phyloP scores from a whole-genome alignment of 306 rosid species.

The Inga laurina region DNA sequence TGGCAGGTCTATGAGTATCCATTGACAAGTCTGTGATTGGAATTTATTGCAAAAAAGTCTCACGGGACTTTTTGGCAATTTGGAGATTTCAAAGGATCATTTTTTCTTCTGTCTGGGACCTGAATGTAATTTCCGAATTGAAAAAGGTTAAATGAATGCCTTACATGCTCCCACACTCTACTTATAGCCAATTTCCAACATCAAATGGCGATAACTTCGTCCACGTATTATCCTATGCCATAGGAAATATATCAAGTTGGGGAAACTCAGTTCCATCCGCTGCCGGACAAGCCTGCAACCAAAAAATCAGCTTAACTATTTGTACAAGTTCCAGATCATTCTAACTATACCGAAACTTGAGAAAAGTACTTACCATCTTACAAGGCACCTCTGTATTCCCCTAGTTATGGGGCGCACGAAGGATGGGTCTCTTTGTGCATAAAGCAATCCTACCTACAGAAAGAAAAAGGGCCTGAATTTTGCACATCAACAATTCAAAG shows the following conservation, averaged over 20 bases:
- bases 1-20: too few relatives aligned
- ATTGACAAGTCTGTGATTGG: too few relatives aligned
- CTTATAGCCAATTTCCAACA: conserved; percentile 77
- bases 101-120: too few relatives aligned
- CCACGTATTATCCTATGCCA: conserved; percentile 86
- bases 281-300: conserved; percentile 85
- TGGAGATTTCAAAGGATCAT: too few relatives aligned
- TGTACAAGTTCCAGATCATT: conserved; percentile 6
- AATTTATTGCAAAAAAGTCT: too few relatives aligned
- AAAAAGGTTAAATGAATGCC: conserved; percentile 16
- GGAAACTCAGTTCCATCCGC: conserved; percentile 62
- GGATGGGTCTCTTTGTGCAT: conserved; percentile 88
- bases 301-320: conserved; percentile 6
- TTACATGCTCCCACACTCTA: conserved; percentile 51
- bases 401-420: conserved; percentile 83
- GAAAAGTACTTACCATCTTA: conserved; percentile 78
- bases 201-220: conserved; percentile 94
- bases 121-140: background rate
- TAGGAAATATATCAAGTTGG: conserved; percentile 45
- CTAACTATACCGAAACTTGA: conserved; percentile 5
- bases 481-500: background rate
- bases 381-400: conserved; percentile 89
- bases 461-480: conserved; percentile 9
- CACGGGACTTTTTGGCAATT: too few relatives aligned
- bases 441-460: conserved; percentile 84